Evolutionary conservation across 306 rosid species (phyloP), one percentile per base, ranked within the genome.

Genomic region (Pueraria montana): DNA sequence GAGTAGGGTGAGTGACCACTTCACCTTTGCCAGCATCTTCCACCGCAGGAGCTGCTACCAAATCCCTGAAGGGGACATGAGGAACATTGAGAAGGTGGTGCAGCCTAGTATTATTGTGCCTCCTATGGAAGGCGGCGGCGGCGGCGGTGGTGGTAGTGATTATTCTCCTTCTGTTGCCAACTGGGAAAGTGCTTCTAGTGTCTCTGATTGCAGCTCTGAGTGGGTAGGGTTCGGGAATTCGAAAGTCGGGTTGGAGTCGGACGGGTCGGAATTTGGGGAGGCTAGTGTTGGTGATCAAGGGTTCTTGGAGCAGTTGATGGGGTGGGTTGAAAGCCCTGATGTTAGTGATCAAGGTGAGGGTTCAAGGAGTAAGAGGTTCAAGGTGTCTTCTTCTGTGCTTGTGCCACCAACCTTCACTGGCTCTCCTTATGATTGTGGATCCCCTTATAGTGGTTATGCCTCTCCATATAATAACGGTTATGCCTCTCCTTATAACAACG

Each of bases 51-150:
- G 78, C 11, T 72, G 78, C 11, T 72, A 83, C 63, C 95, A 91
- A 70, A 85, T 74, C 76, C 84, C 83, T 46, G 53, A 80, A 6
- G 14, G 52, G 48, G 90, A 88, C 58, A 85, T 87, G 88, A 86
- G 76, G 53, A 83, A 56, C 80, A 84, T 90, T 16, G 96, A 91
- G 21, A 83, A 88, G 74, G 89, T 77, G 43, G 97, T 95, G 81
- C 97, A 95, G 43, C 97, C 98, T 30, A 95, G 95, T 27, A 89
- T 95, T 11, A 90, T 95, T 65, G 98, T 95, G 48, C 98, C 97
- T 1, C 86, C 86, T 42, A 7, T 79, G 2, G 89, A 40, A 17
- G 48, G 65, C 13, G 42, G 4, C 45, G 79, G 8, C 24, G n/a
- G n/a, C n/a, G n/a, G n/a, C n/a, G n/a, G n/a, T n/a, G n/a, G n/a